phyloP scores from a whole-genome alignment of 73 alveolate species.

The Breviolum minutum region DNA sequence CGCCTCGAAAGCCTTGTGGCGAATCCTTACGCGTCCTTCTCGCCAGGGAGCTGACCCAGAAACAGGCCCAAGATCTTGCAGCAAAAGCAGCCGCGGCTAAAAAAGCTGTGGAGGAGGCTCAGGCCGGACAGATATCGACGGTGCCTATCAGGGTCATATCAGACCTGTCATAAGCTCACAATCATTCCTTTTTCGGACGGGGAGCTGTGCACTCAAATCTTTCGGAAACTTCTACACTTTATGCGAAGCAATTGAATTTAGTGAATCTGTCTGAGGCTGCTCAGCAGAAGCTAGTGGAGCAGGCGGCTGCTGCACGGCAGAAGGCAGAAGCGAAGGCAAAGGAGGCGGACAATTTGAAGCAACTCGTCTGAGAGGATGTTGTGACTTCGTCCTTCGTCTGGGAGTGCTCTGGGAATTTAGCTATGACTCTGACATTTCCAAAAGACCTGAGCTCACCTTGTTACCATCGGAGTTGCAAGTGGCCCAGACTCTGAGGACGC shows the following conservation, averaged over 20 bases:
- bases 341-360: slow-evolving; percentile 31
- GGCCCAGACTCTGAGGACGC: neutral
- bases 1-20: neutral
- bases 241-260: no score
- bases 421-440: no score
- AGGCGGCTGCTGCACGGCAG: slow-evolving; percentile 21
- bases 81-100: slow-evolving; percentile 69
- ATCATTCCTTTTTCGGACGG: neutral
- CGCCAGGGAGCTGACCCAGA: slow-evolving; percentile 76
- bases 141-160: neutral
- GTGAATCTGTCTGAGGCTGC: slow-evolving; percentile 4
- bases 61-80: slow-evolving; percentile 69
- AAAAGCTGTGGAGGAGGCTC: slow-evolving; percentile 58
- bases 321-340: slow-evolving; percentile 8
- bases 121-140: slow-evolving; percentile 5
- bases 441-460: no score
- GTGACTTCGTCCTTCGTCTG: no score
- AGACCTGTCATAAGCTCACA: neutral
- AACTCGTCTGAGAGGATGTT: neutral
- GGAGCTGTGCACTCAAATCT: neutral
- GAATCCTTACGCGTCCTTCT: neutral
- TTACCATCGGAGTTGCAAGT: no score
- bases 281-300: slow-evolving; percentile 75
- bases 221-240: no score
- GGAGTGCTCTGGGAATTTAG: no score